Evolutionary conservation across 305 asterid species (phyloP).

Genomic region (Solanum hybrid): DNA sequence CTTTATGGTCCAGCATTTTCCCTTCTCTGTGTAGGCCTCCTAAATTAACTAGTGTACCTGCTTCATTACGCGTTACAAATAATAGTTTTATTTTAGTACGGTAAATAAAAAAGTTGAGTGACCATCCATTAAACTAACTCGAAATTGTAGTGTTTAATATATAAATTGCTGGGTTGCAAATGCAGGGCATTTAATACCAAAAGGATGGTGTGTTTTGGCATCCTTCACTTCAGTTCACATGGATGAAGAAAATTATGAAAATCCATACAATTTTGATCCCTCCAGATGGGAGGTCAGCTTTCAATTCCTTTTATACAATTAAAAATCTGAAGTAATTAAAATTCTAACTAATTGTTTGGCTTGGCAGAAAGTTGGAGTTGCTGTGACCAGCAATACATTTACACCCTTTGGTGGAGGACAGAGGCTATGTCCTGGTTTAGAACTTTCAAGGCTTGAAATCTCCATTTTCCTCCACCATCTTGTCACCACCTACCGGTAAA

Average conservation of each 20-base stretch:
- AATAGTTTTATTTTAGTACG: not conserved
- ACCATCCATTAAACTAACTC: not conserved
- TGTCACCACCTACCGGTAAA: conserved; percentile 70
- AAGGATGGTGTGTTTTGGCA: conserved; percentile 85
- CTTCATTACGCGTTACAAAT: not conserved
- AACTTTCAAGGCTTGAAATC: conserved; percentile 86
- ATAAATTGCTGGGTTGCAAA: not conserved
- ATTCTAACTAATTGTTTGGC: not conserved
- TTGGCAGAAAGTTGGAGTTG: conserved; percentile 38
- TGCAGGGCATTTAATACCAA: conserved; percentile 80
- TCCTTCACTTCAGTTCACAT: conserved; percentile 85
- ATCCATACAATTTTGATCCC: conserved; percentile 76
- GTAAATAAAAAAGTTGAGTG: not conserved
- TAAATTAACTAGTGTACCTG: not conserved
- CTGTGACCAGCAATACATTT: conserved; percentile 43
- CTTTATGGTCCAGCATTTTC: not conserved
- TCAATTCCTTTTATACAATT: not conserved
- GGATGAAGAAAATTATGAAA: conserved; percentile 60
- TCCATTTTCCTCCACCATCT: conserved; percentile 84
- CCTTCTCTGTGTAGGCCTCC: not conserved
- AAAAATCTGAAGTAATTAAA: not conserved
- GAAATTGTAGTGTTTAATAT: not conserved
- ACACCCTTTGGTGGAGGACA: conserved; percentile 99
- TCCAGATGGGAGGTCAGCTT: conserved; percentile 81
- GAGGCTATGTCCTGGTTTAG: conserved; percentile 87